Conservation (phyloP, 768 basidiomycete species). For the Naematelia aurantialba region DNA sequence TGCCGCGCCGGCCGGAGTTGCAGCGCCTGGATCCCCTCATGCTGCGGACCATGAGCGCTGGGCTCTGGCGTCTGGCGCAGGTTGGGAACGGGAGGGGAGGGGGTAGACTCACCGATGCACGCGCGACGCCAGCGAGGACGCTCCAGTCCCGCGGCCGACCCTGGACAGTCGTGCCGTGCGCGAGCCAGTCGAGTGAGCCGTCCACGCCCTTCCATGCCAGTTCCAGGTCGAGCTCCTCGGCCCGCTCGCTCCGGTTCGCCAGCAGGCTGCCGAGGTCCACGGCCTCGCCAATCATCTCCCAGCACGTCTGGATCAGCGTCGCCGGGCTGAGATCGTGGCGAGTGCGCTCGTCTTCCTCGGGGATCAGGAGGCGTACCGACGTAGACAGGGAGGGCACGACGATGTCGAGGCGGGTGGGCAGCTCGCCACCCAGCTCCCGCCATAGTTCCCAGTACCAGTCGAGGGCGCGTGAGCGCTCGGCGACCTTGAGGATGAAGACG, state of each 20-base stretch:
- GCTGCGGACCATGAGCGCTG: not conserved
- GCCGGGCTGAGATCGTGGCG: conserved; percentile 60
- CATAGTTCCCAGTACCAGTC: conserved; percentile 92
- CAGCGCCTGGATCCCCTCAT: conserved; percentile 48
- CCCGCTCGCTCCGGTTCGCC: conserved; percentile 54
- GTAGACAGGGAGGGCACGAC: conserved; percentile 65
- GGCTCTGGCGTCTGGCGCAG: conserved; percentile 7
- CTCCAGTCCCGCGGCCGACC: conserved; percentile 66
- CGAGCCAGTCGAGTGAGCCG: conserved; percentile 80
- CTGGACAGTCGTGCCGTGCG: conserved; percentile 59
- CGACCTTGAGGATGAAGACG: conserved; percentile 79
- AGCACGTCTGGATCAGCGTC: conserved; percentile 64
- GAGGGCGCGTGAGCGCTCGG: conserved; percentile 68
- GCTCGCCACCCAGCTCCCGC: conserved; percentile 67
- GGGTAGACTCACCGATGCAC: conserved; percentile 64
- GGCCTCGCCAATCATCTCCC: conserved; percentile 58
- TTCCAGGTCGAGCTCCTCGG: conserved; percentile 56
- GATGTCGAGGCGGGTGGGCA: conserved; percentile 69
- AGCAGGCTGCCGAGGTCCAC: conserved; percentile 64
- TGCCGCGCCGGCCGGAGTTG: conserved; percentile 77
- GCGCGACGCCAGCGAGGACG: conserved; percentile 69
- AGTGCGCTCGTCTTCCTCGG: conserved; percentile 52
- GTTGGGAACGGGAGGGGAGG: not conserved
- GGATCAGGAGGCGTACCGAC: conserved; percentile 67
- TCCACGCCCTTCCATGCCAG: conserved; percentile 70